Conservation (phyloP, 495 filamentous ascomycete genomes). For the Aspergillus incahuasiensis region DNA sequence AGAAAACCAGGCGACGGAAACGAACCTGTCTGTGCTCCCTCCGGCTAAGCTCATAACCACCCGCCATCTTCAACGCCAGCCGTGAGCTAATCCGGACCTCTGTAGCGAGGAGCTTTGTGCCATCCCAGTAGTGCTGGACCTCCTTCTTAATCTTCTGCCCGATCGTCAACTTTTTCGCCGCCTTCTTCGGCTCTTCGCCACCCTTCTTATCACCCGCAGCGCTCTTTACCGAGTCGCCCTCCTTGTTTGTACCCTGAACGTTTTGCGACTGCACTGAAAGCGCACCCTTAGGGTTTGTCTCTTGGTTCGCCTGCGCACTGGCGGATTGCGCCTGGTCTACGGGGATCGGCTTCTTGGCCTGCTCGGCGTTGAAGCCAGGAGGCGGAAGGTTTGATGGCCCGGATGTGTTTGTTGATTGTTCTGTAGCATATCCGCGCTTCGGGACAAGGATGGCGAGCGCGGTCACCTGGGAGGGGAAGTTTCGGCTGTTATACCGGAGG, state of each 20-base stretch:
- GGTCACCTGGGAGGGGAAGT: slow-evolving; percentile 55
- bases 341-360: slow-evolving; percentile 82
- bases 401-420: slow-evolving; percentile 55
- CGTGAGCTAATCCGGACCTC: slow-evolving; percentile 90
- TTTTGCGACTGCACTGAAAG: slow-evolving; percentile 40
- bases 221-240: slow-evolving; percentile 36
- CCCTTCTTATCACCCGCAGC: slow-evolving; percentile 25
- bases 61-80: slow-evolving; percentile 94
- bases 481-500: slow-evolving; percentile 53
- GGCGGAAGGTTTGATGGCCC: slow-evolving; percentile 63
- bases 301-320: slow-evolving; percentile 20
- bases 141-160: slow-evolving; percentile 93
- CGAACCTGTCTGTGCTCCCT: slow-evolving; percentile 80
- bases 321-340: slow-evolving; percentile 36
- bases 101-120: slow-evolving; percentile 91
- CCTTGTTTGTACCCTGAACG: slow-evolving; percentile 35
- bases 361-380: slow-evolving; percentile 86
- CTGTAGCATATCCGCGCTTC: slow-evolving; percentile 62
- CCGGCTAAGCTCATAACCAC: slow-evolving; percentile 91
- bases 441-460: slow-evolving; percentile 65
- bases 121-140: slow-evolving; percentile 94
- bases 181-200: slow-evolving; percentile 62
- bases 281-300: slow-evolving; percentile 23
- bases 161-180: slow-evolving; percentile 78
- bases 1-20: not conserved